Evolutionary conservation across 2,329 filamentous ascomycete genomes (phyloP), one percentile per base, ranked within the genome.

Genomic region (Aspergillus fischeri): DNA sequence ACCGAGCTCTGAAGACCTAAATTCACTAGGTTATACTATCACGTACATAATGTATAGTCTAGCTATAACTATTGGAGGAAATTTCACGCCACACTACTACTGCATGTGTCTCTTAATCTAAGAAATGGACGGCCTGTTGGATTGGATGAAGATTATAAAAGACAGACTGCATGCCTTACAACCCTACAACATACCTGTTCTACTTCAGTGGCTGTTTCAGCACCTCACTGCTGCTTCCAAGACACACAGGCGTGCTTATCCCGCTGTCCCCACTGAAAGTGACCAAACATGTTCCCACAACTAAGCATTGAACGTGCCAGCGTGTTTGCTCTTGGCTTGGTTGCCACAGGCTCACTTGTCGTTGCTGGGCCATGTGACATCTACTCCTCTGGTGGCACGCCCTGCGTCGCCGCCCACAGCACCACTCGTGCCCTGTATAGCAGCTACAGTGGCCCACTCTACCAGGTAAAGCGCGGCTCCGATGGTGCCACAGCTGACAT

Each of bases 401-500:
- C 84, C n/a, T 88, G 85, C 63, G 73, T 87, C 10, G 85, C 85
- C 0, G 85, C 85, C 0, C 85, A 87, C 67, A 82, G 82, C 67
- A 87, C 84, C n/a, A 87, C 85, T 56, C 81, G 85, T 3, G 83
- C 84, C 17, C 70, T 88, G 6, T 87, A 86, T 71, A 78, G 71
- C 62, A 64, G 75, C 52, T 87, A 74, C 72, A 75, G 53, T 7
- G 81, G 82, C 3, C 52, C 81, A 0, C 80, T 87, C 1, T 87
- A 88, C 69, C 83, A 87, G 62, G 78, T 87, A 2, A 76, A 77
- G 54, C 84, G 85, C 49, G 80, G 73, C 52, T 86, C 83, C 7
- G 75, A 77, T 65, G 65, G 74, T 44, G 65, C 75, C 27, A 83
- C 78, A 1, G 76, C 71, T 3, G 72, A 77, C 56, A 82, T 86